Base-by-base conservation (phyloP, 495 filamentous ascomycete species). In the Bombardia bombarda region DNA sequence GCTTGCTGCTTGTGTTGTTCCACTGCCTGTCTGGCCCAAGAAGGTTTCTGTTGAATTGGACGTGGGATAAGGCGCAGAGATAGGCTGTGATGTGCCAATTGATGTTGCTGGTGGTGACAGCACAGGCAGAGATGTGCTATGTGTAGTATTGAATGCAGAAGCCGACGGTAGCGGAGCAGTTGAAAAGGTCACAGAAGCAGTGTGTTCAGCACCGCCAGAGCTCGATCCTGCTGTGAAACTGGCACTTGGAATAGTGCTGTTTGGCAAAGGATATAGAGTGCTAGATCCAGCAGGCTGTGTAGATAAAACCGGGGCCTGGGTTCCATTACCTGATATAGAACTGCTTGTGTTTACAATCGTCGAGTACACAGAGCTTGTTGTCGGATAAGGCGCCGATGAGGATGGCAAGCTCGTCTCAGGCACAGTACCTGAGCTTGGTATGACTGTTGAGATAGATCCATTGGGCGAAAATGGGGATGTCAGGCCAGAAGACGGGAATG, bases 241-340 rank as follows among this genome's bases (percentile, higher is more conserved):
- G 19, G 41, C 1, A 20, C 13, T 23, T 21, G 13, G 13, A 13
- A 19, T 10, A 16, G 34, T 51, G 49, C 38, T 51, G 23, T 47
- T 51, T 24, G 49, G 30, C 33, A 51, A 20, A 10, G 49, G 44
- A 39, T 42, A 47, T 9, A 39, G 38, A 20, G 30, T 28, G 9
- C 26, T 52, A 4, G 40, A 43, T 9, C 40, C 17, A 14, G 19
- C 30, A 16, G 37, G 22, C 16, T 34, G 31, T 17, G 44, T 34
- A 19, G 37, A 17, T 25, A n/a, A 2, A 19, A 18, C 4, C 3
- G 38, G 28, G 8, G 35, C 32, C 6, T 18, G 23, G 4, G 24
- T 1, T 10, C 43, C 35, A 22, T 12, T 38, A n/a, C 22, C 43
- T 32, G 34, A 39, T n/a, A 10, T 35, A 3, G 17, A 13, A 16